Base-by-base conservation (phyloP, 129 eudicot genomes). In the Chrysanthemum seticuspe region DNA sequence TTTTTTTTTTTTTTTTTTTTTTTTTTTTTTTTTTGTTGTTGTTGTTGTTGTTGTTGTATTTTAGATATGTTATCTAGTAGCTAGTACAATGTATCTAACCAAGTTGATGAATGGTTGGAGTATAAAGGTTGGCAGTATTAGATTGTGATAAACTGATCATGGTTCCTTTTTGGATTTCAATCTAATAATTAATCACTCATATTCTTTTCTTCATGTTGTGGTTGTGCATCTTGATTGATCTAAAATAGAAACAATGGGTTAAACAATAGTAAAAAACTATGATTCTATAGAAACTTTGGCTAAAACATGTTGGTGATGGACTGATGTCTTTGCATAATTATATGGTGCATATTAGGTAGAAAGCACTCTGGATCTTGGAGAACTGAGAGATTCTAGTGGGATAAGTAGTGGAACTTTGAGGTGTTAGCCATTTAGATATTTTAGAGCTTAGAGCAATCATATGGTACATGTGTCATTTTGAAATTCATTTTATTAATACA, bases 351-450 rank as follows among this genome's bases (percentile, higher is more conserved):
- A 79, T 71, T 83, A 67, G 84, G 81, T 76, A 77, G 34, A 78
- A 72, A 79, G 76, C 73, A 79, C 82, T 79, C 23, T 76, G 51
- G 36, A 77, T 13, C 15, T 52, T 5, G 10, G 52, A 34, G 63
- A 58, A 29, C 34, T 29, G 34, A 29, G 34, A 29, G 34, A 45
- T 47, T 63, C 34, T 40, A 72, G 84, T 83, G 87, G 82, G 71
- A 81, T 62, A 79, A 59, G 82, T 71, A 72, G 87, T 79, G 87
- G 84, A 79, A 78, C 62, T 50, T 82, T 79, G 87, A 72, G 77
- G 74, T 79, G 87, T 79, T 80, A 56, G 54, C 67, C 84, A 83
- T 54, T 61, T 48, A 11, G 14, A 52, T 52, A 11, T 13, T 51
- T 51, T 51, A 51, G 56, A 51, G 15, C 45, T 36, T 51, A 51